Evolutionary conservation across 148 eudicot genomes (phyloP), one percentile per base, ranked within the genome.

Genomic region (Selenicereus undatus): DNA sequence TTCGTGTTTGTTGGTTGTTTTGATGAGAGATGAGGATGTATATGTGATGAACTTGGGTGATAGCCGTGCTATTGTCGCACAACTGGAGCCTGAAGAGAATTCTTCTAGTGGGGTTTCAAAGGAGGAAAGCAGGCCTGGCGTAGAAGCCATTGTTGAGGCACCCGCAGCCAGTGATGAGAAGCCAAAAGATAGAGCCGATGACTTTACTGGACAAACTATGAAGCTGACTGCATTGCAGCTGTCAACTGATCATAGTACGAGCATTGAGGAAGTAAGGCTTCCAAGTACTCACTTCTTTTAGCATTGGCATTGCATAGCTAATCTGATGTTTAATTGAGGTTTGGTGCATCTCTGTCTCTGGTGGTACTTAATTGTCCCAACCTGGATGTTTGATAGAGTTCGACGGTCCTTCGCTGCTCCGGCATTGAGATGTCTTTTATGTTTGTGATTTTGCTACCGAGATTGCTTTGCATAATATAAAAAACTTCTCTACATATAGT

Each of bases 11-110:
- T 86, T 97, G 86, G 99, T 89, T 85, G 99, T 81, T 79, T 83
- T 97, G 82, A 94, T 97, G 98, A 92, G 95, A 76, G 98, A 97
- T 70, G 99, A 97, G 81, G 99, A 97, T 87, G 99, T 97, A 35
- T 97, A 97, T 89, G 99, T 97, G 88, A 97, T 97, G 98, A 97
- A 97, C 90, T 71, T 97, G 64, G 99, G 99, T 70, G 99, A 97
- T 85, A 97, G 99, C 74, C 91, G 99, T 56, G 99, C 99, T 42
- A 97, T 97, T 85, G 99, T 97, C 75, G 99, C 99, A 12, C 97
- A 94, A 72, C 76, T 64, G 76, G 90, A 85, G 78, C 65, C 86
- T 5, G 84, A 84, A 78, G 93, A 90, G 79, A 80, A 83, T 78
- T 76, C 86, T 83, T 82, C 83, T 64, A 64, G 70, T 77, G 32